A percentile compares a stretch with the other conserved stretches of the same genome.
These are phyloP conservation scores for Camellia lanceoleosa DNA, from an alignment of 148 eudicot genomes.

Conservation along the genomic window DNA sequence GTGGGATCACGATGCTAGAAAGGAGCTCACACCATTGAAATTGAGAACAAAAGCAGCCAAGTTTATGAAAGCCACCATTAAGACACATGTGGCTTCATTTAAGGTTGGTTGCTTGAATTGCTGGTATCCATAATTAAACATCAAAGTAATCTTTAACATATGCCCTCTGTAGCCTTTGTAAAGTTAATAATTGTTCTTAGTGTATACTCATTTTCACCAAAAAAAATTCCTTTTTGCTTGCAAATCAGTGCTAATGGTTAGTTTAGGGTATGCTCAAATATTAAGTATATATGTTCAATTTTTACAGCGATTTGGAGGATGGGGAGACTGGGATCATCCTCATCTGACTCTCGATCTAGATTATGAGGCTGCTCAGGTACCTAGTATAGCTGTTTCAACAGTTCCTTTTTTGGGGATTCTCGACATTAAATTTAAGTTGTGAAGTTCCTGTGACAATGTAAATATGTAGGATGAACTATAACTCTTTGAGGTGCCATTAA, in stretches of 20 bases:
- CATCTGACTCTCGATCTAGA: slow-evolving; percentile 88
- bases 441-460: not conserved
- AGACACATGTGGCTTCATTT: slow-evolving; percentile 89
- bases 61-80: slow-evolving; percentile 87
- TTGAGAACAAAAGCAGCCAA: slow-evolving; percentile 93
- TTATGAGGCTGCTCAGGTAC: slow-evolving; percentile 91
- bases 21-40: slow-evolving; percentile 83
- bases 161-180: not conserved
- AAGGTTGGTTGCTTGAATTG: slow-evolving; percentile 35
- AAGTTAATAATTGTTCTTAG: not conserved
- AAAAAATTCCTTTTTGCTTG: not conserved
- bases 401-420: not conserved
- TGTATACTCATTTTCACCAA: not conserved
- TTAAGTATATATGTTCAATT: slow-evolving; percentile 5
- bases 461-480: not conserved
- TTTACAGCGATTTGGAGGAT: slow-evolving; percentile 69
- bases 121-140: not conserved
- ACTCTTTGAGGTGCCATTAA: not conserved
- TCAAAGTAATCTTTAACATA: no score
- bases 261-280: not conserved
- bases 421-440: slow-evolving; percentile 10
- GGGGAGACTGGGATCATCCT: slow-evolving; percentile 90
- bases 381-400: not conserved
- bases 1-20: slow-evolving; percentile 78
- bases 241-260: slow-evolving; percentile 3